A percentile compares a stretch with the other conserved stretches of the same genome.
Evolutionary conservation across 2,329 filamentous ascomycete species (phyloP).

Genomic region (Canariomyces notabilis): DNA sequence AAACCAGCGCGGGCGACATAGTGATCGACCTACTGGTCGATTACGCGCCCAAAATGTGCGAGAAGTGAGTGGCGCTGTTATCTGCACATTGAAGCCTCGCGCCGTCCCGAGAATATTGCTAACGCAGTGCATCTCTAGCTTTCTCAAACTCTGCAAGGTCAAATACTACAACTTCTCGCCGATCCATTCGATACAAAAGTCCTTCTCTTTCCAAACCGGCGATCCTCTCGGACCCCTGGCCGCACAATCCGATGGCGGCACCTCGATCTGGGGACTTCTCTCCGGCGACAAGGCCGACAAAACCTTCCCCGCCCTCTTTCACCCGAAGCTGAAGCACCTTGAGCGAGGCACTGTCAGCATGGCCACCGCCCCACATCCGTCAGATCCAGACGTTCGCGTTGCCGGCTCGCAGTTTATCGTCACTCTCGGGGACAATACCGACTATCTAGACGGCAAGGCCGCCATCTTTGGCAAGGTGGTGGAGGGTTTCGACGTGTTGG

Average conservation of each 20-base stretch:
- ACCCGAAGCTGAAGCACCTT: slow-evolving; percentile 80
- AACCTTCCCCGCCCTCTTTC: slow-evolving; percentile 78
- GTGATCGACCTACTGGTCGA: slow-evolving; percentile 90
- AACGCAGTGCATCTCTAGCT: slow-evolving; percentile 61
- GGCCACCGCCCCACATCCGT: slow-evolving; percentile 76
- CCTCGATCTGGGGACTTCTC: slow-evolving; percentile 84
- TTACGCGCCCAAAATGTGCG: slow-evolving; percentile 83
- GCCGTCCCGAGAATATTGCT: slow-evolving; percentile 35
- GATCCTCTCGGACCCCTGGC: slow-evolving; percentile 87
- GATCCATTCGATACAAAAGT: slow-evolving; percentile 84
- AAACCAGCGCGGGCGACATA: slow-evolving; percentile 89
- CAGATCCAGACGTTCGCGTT: slow-evolving; percentile 74
- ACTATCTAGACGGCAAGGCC: slow-evolving; percentile 89
- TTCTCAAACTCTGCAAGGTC: slow-evolving; percentile 95
- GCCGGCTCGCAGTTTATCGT: slow-evolving; percentile 92
- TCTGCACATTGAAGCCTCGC: slow-evolving; percentile 16
- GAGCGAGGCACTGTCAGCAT: slow-evolving; percentile 94
- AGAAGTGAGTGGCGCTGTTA: slow-evolving; percentile 66
- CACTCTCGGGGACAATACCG: slow-evolving; percentile 81
- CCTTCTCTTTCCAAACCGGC: slow-evolving; percentile 94
- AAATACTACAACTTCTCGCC: slow-evolving; percentile 99
- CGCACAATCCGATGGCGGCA: slow-evolving; percentile 81
- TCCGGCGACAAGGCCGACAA: slow-evolving; percentile 62
- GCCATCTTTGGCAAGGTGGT: slow-evolving; percentile 93
- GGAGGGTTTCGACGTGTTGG: slow-evolving; percentile 88